Evolutionary conservation across 352 stramenopile species (phyloP).

Genomic region (Sclerospora graminicola): DNA sequence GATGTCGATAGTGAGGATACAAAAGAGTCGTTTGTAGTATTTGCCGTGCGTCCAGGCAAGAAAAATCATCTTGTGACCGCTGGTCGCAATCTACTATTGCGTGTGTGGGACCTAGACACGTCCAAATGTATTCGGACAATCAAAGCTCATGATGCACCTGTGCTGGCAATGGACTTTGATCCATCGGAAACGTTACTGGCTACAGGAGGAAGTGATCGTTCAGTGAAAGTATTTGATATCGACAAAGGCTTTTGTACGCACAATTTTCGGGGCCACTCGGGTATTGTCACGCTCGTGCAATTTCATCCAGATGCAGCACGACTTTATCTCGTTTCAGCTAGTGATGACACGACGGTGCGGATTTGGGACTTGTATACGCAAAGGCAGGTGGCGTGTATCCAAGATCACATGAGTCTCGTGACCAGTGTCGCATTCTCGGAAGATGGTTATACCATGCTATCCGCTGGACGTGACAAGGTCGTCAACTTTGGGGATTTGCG

Average conservation of each 20-base stretch:
- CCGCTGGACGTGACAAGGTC: conserved; percentile 88
- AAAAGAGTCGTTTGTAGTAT: conserved; percentile 80
- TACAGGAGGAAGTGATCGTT: conserved; percentile 93
- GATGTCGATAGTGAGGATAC: conserved; percentile 65
- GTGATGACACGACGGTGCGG: conserved; percentile 69
- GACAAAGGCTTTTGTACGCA: conserved; percentile 90
- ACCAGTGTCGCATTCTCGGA: conserved; percentile 88
- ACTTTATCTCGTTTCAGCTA: conserved; percentile 65
- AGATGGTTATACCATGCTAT: conserved; percentile 80
- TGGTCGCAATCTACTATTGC: conserved; percentile 74
- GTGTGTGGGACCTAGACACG: conserved; percentile 79
- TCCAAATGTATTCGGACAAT: conserved; percentile 70
- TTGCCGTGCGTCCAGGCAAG: conserved; percentile 52
- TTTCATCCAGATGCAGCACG: conserved; percentile 67
- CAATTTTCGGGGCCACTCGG: conserved; percentile 84
- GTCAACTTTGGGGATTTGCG: conserved; percentile 87
- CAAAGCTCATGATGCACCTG: conserved; percentile 63
- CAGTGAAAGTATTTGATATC: conserved; percentile 91
- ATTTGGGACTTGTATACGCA: conserved; percentile 83
- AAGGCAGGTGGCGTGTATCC: conserved; percentile 80
- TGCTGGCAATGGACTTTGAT: conserved; percentile 85
- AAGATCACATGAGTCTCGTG: conserved; percentile 92
- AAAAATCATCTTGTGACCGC: conserved; percentile 80
- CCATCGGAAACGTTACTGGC: conserved; percentile 88
- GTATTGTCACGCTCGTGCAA: conserved; percentile 81